Base-by-base conservation (phyloP, 2,329 filamentous ascomycete genomes). In the Reticulascus tulasneorum region DNA sequence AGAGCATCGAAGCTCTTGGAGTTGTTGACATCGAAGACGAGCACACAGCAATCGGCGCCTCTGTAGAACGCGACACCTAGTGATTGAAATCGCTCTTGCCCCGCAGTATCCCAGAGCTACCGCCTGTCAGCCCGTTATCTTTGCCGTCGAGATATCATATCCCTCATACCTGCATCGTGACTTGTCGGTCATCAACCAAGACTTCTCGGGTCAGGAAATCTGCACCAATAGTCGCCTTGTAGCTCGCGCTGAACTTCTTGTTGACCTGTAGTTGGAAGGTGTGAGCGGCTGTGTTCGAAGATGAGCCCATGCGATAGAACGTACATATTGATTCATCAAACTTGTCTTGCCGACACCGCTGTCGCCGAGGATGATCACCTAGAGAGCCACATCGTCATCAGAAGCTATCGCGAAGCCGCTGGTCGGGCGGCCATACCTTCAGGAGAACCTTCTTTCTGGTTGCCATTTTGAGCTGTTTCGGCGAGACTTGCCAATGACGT, bases 271-370 rank as follows among this genome's bases (percentile, higher is more conserved):
- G n/a, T n/a, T 24, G 21, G 12, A 10, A 13, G 9, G 9, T 17
- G 12, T 13, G 22, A n/a, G 12, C 26, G 23, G 27, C n/a, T n/a
- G n/a, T 30, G 39, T 20, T 24, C n/a, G 20, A 22, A 22, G 28
- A 20, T 30, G 6, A n/a, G 20, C 28, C 10, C 9, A 10, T 30
- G 13, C 15, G n/a, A 27, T 16, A 25, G 23, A 21, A 36, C 86
- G 64, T 81, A 97, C 93, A 86, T 97, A 98, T 97, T 98, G 93
- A 72, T 98, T 98, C 93, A 98, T 98, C 79, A 98, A 82, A 67
- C 89, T 96, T 44, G 93, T 98, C 78, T 98, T 98, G 63, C 93
- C 93, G 46, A 98, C 93, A 69, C 93, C 93, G 66, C 91, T 97
- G 66, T 98, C 93, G 54, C 93, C 93, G 53, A 98, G 83, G 68